Evolutionary conservation across 2,329 filamentous ascomycete genomes (phyloP).

Genomic region (Elsinoe batatas): DNA sequence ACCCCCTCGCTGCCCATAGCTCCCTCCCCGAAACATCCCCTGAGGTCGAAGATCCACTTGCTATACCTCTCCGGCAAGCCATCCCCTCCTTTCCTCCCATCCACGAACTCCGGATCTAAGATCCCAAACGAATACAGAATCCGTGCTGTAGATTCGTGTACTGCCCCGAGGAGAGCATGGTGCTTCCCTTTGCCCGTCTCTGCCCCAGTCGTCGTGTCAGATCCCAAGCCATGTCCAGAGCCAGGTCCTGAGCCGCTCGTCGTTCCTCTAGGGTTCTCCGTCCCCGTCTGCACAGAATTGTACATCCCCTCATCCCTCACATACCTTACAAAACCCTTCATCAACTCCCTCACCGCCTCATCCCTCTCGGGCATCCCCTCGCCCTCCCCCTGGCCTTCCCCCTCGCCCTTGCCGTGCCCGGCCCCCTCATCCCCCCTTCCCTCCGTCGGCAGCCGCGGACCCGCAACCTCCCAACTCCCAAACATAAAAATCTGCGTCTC

Average conservation of each 20-base stretch:
- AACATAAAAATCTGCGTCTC: conserved; percentile 60
- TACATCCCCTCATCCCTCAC: too few relatives aligned
- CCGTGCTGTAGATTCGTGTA: conserved; percentile 21
- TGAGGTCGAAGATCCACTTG: conserved; percentile 17
- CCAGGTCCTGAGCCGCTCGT: too few relatives aligned
- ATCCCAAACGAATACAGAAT: conserved; percentile 20
- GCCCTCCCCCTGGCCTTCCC: too few relatives aligned
- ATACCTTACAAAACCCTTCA: too few relatives aligned
- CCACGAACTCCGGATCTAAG: conserved; percentile 17
- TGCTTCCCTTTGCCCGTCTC: not conserved
- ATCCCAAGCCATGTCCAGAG: too few relatives aligned
- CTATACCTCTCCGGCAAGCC: conserved; percentile 13
- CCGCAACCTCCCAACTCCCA: conserved; percentile 23
- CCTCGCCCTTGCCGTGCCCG: not conserved
- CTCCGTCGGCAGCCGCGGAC: not conserved
- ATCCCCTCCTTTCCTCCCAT: not conserved
- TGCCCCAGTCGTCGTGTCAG: too few relatives aligned
- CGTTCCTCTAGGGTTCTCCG: too few relatives aligned
- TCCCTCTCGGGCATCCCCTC: not conserved
- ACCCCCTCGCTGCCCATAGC: not conserved
- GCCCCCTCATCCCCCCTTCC: not conserved
- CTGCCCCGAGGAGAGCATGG: conserved; percentile 22
- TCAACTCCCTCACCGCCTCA: not conserved
- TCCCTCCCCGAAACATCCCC: not conserved
- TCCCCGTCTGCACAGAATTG: too few relatives aligned